A percentile compares a stretch with the other conserved stretches of the same genome.
Evolutionary conservation across 179 eudicot species (phyloP).

Genomic region (Silene coronaria): DNA sequence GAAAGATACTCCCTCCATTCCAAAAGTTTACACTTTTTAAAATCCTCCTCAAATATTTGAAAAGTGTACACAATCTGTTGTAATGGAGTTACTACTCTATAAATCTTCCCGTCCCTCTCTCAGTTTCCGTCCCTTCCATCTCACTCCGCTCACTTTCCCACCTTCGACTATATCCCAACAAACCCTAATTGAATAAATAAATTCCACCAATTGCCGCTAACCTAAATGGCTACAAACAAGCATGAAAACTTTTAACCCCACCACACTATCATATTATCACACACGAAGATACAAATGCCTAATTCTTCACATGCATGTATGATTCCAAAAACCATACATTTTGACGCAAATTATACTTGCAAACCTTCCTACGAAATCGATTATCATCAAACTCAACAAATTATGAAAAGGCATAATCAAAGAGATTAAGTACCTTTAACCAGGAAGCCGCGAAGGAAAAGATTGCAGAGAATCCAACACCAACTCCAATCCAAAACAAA

Average conservation of each 20-base stretch:
- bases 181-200: background rate
- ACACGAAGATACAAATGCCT: background rate
- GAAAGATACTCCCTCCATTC: background rate
- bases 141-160: background rate
- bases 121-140: background rate
- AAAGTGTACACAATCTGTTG: too few species aligned
- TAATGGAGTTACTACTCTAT: too few species aligned
- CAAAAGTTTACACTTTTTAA: too few species aligned
- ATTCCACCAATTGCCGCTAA: background rate
- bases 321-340: background rate
- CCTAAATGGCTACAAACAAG: background rate
- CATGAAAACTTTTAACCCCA: background rate
- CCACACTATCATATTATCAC: background rate
- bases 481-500: conserved; percentile 23
- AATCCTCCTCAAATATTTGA: too few species aligned
- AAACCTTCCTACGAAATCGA: background rate
- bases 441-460: background rate
- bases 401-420: background rate
- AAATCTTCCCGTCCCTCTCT: background rate
- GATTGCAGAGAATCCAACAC: conserved; percentile 49
- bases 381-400: background rate
- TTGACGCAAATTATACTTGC: background rate
- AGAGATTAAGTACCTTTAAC: conserved; percentile 1
- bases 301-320: background rate
- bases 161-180: background rate